These are phyloP conservation scores for Lasiosphaeria hispida DNA, from an alignment of 495 filamentous ascomycete species.

Conservation along the genomic window DNA sequence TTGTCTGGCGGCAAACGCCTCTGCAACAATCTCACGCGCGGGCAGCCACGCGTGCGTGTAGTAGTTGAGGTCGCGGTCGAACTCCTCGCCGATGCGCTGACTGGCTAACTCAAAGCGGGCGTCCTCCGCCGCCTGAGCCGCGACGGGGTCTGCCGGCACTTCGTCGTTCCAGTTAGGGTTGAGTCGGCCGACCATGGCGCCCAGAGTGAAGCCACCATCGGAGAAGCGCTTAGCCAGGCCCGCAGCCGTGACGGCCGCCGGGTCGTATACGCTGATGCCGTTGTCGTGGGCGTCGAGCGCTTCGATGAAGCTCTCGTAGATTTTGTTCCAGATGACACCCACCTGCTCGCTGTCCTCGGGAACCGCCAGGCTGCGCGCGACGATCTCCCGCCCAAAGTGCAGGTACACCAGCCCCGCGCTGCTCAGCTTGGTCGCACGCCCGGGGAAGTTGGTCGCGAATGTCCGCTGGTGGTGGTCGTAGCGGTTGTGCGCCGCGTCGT, in stretches of 20 bases:
- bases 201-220: constrained; percentile 75
- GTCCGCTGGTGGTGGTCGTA: constrained; percentile 97
- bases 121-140: constrained; percentile 75
- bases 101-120: constrained; percentile 72
- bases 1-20: constrained; percentile 63
- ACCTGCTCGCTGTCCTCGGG: constrained; percentile 61
- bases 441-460: constrained; percentile 75
- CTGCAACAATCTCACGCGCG: constrained; percentile 71
- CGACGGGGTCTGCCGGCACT: constrained; percentile 42
- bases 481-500: constrained; percentile 69
- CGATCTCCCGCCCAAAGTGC: constrained; percentile 85
- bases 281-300: constrained; percentile 97
- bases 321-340: constrained; percentile 73
- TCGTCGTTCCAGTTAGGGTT: constrained; percentile 70
- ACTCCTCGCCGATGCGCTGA: constrained; percentile 79
- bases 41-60: constrained; percentile 78
- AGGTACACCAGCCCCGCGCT: constrained; percentile 92
- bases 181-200: constrained; percentile 77
- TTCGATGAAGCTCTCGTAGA: constrained; percentile 93
- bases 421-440: constrained; percentile 79
- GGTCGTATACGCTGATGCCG: constrained; percentile 78
- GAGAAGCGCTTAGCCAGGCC: constrained; percentile 76
- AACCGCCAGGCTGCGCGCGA: constrained; percentile 59
- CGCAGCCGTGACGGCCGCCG: constrained; percentile 57
- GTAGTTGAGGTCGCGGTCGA: constrained; percentile 72